Conservation (phyloP, 495 filamentous ascomycete species). For the Stereocaulon alpinum region DNA sequence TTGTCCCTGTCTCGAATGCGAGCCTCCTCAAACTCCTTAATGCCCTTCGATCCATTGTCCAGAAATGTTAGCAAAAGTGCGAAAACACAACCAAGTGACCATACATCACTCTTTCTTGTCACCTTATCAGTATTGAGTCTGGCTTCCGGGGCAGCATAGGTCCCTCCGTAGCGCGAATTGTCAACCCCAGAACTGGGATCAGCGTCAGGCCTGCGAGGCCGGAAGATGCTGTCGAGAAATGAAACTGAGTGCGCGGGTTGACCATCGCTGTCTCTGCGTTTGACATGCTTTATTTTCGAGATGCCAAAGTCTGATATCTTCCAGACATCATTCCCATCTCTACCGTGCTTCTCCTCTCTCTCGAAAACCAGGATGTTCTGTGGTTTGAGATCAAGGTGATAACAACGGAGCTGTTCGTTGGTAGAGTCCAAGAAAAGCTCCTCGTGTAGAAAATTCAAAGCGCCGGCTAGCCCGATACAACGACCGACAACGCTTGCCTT, state of each 20-base stretch:
- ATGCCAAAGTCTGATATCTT: conserved; percentile 11
- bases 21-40: not conserved
- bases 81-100: conserved; percentile 1
- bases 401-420: not conserved
- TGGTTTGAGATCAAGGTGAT: conserved; percentile 10
- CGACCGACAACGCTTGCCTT: not conserved
- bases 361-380: conserved; percentile 9
- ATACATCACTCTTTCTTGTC: conserved; percentile 1
- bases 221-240: conserved; percentile 2
- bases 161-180: conserved; percentile 2
- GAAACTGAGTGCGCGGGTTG: not conserved
- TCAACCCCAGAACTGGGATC: conserved; percentile 1
- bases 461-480: conserved; percentile 1
- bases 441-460: conserved; percentile 2
- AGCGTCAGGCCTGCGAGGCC: not conserved
- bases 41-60: not conserved
- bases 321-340: not conserved
- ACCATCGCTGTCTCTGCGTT: not conserved
- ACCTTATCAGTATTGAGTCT: not conserved
- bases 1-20: not conserved
- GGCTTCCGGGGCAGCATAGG: conserved; percentile 8
- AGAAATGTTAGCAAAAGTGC: not conserved
- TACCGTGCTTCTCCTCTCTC: not conserved
- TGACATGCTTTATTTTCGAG: conserved; percentile 5
- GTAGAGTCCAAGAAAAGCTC: not conserved